Evolutionary conservation across 83 land plant genomes (phyloP).

Genomic region (Thuja plicata): DNA sequence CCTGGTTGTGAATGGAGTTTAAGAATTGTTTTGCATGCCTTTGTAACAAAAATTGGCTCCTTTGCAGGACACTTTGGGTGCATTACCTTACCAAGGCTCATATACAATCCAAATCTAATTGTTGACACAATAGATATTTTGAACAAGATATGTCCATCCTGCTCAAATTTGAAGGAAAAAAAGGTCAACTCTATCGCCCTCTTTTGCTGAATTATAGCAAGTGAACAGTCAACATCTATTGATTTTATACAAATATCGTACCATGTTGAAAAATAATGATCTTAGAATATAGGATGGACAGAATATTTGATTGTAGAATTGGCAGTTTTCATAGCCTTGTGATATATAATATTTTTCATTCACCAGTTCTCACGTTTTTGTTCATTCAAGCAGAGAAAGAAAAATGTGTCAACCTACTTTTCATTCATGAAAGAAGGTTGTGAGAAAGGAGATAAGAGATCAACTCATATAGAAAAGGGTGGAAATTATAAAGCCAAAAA

Average conservation of each 20-base stretch:
- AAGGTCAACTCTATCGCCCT: background rate
- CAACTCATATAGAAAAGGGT: background rate
- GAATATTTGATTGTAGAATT: background rate
- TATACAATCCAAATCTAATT: slow-evolving; percentile 9
- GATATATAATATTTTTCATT: background rate
- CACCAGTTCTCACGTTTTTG: background rate
- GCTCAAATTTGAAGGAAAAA: background rate
- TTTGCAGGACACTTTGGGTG: slow-evolving; percentile 17
- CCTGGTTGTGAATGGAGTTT: background rate
- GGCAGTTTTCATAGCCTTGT: background rate
- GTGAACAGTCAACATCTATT: background rate
- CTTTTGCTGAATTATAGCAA: background rate
- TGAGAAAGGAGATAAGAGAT: slow-evolving; percentile 4
- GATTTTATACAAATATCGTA: background rate
- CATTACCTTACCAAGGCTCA: slow-evolving; percentile 1
- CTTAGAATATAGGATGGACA: background rate
- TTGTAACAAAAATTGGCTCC: background rate
- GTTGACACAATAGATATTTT: slow-evolving; percentile 2
- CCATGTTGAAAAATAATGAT: background rate
- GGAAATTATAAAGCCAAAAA: background rate
- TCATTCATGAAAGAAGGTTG: background rate
- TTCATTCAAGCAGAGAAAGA: slow-evolving; percentile 5
- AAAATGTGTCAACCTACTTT: background rate
- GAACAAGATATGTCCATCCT: slow-evolving; percentile 4
- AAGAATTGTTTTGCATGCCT: background rate